Conservation (phyloP, 2,329 filamentous ascomycete species). For the Camillea tinctor region DNA sequence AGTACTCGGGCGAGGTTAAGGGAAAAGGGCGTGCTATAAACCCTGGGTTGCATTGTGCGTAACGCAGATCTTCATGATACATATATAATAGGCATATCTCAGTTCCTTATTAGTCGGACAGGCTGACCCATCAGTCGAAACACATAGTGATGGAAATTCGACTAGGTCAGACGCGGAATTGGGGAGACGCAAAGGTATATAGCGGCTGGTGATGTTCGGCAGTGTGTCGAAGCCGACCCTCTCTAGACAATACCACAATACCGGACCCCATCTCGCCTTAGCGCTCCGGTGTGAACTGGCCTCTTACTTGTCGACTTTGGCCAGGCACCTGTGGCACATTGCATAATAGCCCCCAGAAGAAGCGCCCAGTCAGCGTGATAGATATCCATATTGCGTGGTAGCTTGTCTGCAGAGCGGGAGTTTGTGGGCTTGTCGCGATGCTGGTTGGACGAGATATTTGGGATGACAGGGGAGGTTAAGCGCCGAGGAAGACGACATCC, state of each 20-base stretch:
- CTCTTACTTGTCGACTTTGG: slow-evolving; percentile 40
- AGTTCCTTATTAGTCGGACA: slow-evolving; percentile 32
- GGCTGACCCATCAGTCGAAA: slow-evolving; percentile 50
- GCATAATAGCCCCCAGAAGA: slow-evolving; percentile 39
- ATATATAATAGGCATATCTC: slow-evolving; percentile 24
- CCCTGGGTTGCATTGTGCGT: slow-evolving; percentile 33
- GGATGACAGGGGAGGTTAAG: slow-evolving; percentile 31
- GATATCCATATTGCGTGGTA: slow-evolving; percentile 24
- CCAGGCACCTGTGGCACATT: slow-evolving; percentile 34
- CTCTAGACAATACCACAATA: slow-evolving; percentile 22
- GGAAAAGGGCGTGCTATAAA: slow-evolving; percentile 33
- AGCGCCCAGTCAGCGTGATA: slow-evolving; percentile 37
- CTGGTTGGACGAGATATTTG: slow-evolving; percentile 32
- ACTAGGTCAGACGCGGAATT: slow-evolving; percentile 42
- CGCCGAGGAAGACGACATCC: slow-evolving; percentile 25
- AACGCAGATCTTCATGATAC: slow-evolving; percentile 29
- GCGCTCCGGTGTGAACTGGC: slow-evolving; percentile 41
- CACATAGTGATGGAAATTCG: slow-evolving; percentile 48
- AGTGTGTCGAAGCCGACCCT: slow-evolving; percentile 39
- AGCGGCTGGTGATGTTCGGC: slow-evolving; percentile 53
- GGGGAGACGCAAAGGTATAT: slow-evolving; percentile 53
- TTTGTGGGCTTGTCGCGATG: slow-evolving; percentile 19
- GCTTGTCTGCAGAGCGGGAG: slow-evolving; percentile 22
- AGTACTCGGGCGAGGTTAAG: slow-evolving; percentile 27
- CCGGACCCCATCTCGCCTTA: slow-evolving; percentile 31